Evolutionary conservation across 495 filamentous ascomycete species (phyloP).

Genomic region (Achaetomiella virescens): DNA sequence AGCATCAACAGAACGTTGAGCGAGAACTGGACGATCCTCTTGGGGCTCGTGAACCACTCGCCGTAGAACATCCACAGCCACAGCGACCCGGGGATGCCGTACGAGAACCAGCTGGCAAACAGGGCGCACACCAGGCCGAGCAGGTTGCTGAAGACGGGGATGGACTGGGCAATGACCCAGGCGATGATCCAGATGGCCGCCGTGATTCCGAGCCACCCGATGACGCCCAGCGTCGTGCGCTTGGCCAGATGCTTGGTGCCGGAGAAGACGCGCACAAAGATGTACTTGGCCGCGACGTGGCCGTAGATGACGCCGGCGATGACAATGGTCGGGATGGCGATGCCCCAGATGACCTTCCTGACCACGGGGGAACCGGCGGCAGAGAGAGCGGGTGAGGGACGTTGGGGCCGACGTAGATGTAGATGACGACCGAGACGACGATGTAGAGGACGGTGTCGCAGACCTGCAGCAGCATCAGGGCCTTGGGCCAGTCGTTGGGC

Average conservation of each 20-base stretch:
- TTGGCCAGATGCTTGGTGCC: conserved; percentile 16
- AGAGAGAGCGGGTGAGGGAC: conserved; percentile 38
- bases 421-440: conserved; percentile 39
- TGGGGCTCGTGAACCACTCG: conserved; percentile 24
- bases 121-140: conserved; percentile 40
- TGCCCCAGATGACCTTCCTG: conserved; percentile 58
- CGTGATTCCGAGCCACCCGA: conserved; percentile 46
- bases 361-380: conserved; percentile 14
- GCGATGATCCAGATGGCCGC: conserved; percentile 49
- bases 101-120: conserved; percentile 48
- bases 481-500: conserved; percentile 22
- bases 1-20: conserved; percentile 10
- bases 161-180: conserved; percentile 54
- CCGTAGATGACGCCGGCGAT: conserved; percentile 59
- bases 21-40: conserved; percentile 1
- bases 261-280: conserved; percentile 50
- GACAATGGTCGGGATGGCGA: conserved; percentile 61
- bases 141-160: conserved; percentile 55
- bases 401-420: conserved; percentile 52
- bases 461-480: conserved; percentile 14
- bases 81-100: conserved; percentile 45
- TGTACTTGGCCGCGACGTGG: conserved; percentile 42
- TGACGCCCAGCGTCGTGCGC: conserved; percentile 1
- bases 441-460: conserved; percentile 17
- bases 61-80: conserved; percentile 49